Conservation (phyloP, 352 stramenopile species). For the Phytophthora citricola region DNA sequence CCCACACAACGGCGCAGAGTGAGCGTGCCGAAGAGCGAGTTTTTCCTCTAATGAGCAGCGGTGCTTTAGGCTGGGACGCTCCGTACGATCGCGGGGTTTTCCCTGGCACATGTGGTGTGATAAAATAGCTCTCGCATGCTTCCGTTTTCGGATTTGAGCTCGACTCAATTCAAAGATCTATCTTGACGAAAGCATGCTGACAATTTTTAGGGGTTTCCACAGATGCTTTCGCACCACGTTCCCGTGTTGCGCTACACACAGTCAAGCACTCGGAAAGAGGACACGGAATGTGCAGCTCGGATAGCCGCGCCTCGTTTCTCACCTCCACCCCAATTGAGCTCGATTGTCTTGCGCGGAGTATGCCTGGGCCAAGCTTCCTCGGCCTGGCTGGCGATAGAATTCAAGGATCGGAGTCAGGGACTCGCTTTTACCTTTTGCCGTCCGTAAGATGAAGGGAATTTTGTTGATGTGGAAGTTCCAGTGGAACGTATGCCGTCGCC, state of each 20-base stretch:
- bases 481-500: not conserved
- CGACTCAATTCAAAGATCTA: not conserved
- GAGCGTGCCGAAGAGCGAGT: slow-evolving; percentile 26
- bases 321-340: slow-evolving; percentile 11
- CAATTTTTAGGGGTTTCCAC: slow-evolving; percentile 16
- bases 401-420: slow-evolving; percentile 24
- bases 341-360: slow-evolving; percentile 2
- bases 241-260: slow-evolving; percentile 13
- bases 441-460: slow-evolving; percentile 4
- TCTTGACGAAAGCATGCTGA: slow-evolving; percentile 24
- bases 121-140: slow-evolving; percentile 28
- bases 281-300: slow-evolving; percentile 32
- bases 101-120: slow-evolving; percentile 26
- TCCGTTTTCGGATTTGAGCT: slow-evolving; percentile 29
- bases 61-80: slow-evolving; percentile 17
- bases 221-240: slow-evolving; percentile 32
- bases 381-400: slow-evolving; percentile 20
- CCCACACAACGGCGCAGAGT: not conserved
- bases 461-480: slow-evolving; percentile 4
- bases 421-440: slow-evolving; percentile 33
- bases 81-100: slow-evolving; percentile 26
- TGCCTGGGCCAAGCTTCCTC: not conserved
- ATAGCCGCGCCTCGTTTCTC: slow-evolving; percentile 33
- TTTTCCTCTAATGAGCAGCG: slow-evolving; percentile 37
- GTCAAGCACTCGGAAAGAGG: slow-evolving; percentile 27